Evolutionary conservation across 805 yeast species (phyloP).

Genomic region (Starmera amethionina): DNA sequence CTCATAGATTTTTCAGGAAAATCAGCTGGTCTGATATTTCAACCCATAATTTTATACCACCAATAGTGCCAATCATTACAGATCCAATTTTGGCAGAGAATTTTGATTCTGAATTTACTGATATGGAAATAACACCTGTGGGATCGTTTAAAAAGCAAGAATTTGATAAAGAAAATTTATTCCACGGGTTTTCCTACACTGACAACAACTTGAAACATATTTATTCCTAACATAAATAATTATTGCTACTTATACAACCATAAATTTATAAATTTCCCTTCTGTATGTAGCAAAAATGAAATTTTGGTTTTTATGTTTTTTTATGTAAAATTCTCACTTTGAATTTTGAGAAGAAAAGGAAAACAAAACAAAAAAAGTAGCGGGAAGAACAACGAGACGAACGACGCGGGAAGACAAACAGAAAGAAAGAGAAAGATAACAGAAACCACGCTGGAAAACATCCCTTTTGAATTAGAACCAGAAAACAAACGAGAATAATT

Average conservation of each 20-base stretch:
- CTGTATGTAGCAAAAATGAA: too few species aligned
- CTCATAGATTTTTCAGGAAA: conserved; percentile 69
- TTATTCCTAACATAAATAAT: conserved; percentile 7
- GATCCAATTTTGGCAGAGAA: conserved; percentile 80
- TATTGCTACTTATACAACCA: neutral
- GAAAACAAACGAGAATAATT: too few species aligned
- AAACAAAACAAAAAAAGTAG: too few species aligned
- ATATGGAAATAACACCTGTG: conserved; percentile 37
- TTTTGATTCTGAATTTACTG: conserved; percentile 72
- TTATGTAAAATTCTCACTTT: neutral
- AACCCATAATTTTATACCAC: conserved; percentile 44
- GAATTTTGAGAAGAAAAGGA: conserved; percentile 1
- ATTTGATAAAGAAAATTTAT: conserved; percentile 15
- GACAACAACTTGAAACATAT: conserved; percentile 16
- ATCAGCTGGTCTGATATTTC: conserved; percentile 58
- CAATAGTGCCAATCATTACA: conserved; percentile 74
- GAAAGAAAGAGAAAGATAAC: too few species aligned
- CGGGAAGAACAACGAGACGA: too few species aligned
- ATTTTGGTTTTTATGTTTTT: too few species aligned
- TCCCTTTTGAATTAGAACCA: too few species aligned
- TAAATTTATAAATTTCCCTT: too few species aligned
- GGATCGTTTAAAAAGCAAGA: conserved; percentile 11
- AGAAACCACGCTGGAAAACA: too few species aligned
- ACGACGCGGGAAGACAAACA: too few species aligned
- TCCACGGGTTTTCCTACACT: conserved; percentile 37